These are phyloP conservation scores for Fonsecaea pedrosoi DNA, from an alignment of 2,329 filamentous ascomycete species.

Conservation along the genomic window DNA sequence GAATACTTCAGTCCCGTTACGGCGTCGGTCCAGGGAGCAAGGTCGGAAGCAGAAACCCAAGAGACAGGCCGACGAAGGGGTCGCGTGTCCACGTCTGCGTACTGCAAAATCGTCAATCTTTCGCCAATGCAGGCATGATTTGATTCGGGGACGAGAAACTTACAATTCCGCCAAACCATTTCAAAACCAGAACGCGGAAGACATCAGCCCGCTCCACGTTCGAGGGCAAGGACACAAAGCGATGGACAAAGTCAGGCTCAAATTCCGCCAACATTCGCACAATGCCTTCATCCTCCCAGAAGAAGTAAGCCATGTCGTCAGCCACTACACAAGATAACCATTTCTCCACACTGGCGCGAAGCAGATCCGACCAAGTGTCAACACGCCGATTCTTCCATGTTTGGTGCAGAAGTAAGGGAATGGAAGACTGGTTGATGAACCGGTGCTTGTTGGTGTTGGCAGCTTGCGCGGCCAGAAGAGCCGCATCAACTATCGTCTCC, in stretches of 20 bases:
- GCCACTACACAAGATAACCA: slow-evolving; percentile 42
- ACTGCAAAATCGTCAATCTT: slow-evolving; percentile 38
- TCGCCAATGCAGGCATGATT: neutral
- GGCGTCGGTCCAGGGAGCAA: slow-evolving; percentile 42
- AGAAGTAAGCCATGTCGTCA: slow-evolving; percentile 44
- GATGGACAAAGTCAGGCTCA: slow-evolving; percentile 39
- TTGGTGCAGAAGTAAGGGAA: slow-evolving; percentile 46
- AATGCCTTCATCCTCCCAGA: slow-evolving; percentile 47
- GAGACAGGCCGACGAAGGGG: slow-evolving; percentile 41
- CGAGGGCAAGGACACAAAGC: slow-evolving; percentile 39
- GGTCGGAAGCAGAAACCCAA: slow-evolving; percentile 42
- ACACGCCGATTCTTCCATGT: slow-evolving; percentile 44
- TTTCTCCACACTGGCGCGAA: slow-evolving; percentile 41
- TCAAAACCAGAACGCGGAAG: slow-evolving; percentile 45
- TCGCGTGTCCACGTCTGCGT: slow-evolving; percentile 46
- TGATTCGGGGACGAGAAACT: neutral
- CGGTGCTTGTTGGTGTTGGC: slow-evolving; percentile 28
- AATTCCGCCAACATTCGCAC: slow-evolving; percentile 41
- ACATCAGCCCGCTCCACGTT: slow-evolving; percentile 45
- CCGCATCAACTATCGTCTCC: slow-evolving; percentile 42
- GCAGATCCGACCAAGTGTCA: slow-evolving; percentile 41
- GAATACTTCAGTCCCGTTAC: slow-evolving; percentile 38
- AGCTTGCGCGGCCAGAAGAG: slow-evolving; percentile 39
- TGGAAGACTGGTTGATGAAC: slow-evolving; percentile 40
- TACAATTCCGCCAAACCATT: slow-evolving; percentile 39